phyloP scores from a whole-genome alignment of 2,329 filamentous ascomycete species.

The Ophiostoma himal-ulmi region DNA sequence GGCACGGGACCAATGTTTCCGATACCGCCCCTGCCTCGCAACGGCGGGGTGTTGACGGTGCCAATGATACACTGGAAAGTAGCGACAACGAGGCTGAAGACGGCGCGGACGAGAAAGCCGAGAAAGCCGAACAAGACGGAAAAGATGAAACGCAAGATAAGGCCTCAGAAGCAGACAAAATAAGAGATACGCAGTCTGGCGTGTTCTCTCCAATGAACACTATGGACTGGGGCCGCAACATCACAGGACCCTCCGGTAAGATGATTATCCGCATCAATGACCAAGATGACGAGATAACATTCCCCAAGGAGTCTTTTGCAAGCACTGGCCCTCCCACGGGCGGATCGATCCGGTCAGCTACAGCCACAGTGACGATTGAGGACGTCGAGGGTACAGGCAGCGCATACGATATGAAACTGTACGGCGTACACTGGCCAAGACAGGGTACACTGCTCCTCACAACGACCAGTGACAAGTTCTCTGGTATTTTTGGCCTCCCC shows the following conservation, averaged over 20 bases:
- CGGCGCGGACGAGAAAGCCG: too few species aligned
- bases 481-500: conserved; percentile 83
- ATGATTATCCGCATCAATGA: conserved; percentile 64
- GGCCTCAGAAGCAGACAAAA: neutral
- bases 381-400: conserved; percentile 64
- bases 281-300: conserved; percentile 38
- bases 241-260: conserved; percentile 66
- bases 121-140: too few species aligned
- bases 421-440: conserved; percentile 81
- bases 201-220: conserved; percentile 11
- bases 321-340: conserved; percentile 38
- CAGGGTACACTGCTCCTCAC: conserved; percentile 74
- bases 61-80: neutral
- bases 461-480: conserved; percentile 89
- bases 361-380: conserved; percentile 64
- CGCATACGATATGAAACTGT: conserved; percentile 72
- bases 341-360: conserved; percentile 60
- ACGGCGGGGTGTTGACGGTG: neutral
- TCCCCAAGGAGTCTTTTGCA: conserved; percentile 35
- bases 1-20: neutral
- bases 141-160: neutral
- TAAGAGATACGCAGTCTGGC: neutral
- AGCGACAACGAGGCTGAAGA: neutral
- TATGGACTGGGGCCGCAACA: conserved; percentile 67
- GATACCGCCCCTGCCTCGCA: neutral